Evolutionary conservation across 208 protist genomes (phyloP).

Genomic region (Crithidia brevicula): DNA sequence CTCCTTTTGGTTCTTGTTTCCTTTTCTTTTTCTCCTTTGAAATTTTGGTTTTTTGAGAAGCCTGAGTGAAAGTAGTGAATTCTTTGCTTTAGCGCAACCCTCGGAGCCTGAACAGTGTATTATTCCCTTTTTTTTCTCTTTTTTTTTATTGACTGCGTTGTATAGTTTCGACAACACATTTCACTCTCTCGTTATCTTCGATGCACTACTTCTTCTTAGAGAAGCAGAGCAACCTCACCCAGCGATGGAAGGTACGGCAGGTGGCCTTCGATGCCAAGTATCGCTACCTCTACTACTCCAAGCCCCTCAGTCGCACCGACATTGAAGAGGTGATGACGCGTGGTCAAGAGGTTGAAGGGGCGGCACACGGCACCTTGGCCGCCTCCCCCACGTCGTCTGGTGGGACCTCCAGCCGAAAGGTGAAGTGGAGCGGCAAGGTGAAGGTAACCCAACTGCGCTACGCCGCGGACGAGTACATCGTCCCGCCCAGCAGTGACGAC

Average conservation of each 20-base stretch:
- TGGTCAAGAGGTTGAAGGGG: conserved; percentile 17
- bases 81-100: no score
- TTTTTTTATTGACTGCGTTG: no score
- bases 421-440: conserved; percentile 49
- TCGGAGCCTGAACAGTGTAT: no score
- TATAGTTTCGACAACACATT: no score
- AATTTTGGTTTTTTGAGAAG: no score
- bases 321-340: conserved; percentile 33
- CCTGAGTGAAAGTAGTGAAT: no score
- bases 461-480: conserved; percentile 47
- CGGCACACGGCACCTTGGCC: background rate
- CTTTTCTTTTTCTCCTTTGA: no score
- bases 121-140: no score
- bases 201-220: conserved; percentile 56
- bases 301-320: conserved; percentile 25
- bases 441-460: conserved; percentile 44
- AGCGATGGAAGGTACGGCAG: conserved; percentile 50
- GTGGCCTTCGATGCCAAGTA: conserved; percentile 55
- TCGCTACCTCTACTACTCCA: conserved; percentile 59
- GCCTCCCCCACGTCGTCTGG: conserved; percentile 11
- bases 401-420: conserved; percentile 26
- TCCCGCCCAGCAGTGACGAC: conserved; percentile 33
- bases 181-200: no score
- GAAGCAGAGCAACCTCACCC: conserved; percentile 42
- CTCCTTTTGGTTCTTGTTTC: no score